phyloP scores from a whole-genome alignment of 2,329 filamentous ascomycete species.

The Cadophora gregata region DNA sequence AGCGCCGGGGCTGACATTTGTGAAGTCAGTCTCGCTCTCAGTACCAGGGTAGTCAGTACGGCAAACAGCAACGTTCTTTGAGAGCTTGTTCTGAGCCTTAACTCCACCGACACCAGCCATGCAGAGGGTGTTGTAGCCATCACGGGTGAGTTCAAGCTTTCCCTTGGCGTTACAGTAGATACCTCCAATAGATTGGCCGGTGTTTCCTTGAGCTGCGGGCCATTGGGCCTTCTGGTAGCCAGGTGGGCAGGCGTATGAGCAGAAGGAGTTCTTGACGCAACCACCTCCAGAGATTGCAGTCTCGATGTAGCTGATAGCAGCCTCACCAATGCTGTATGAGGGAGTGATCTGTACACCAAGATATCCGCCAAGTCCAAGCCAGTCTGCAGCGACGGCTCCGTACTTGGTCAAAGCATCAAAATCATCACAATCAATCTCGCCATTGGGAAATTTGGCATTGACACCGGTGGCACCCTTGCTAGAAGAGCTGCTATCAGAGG shows the following conservation, averaged over 20 bases:
- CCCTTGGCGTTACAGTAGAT: conserved; percentile 76
- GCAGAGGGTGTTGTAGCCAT: conserved; percentile 73
- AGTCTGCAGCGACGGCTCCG: conserved; percentile 74
- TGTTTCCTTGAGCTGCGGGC: conserved; percentile 77
- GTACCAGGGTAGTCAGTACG: conserved; percentile 96
- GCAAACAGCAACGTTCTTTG: conserved; percentile 74
- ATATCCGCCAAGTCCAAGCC: conserved; percentile 76
- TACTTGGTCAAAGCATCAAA: conserved; percentile 77
- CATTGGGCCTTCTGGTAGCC: conserved; percentile 95
- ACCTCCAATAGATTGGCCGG: conserved; percentile 86
- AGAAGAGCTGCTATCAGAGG: conserved; percentile 39
- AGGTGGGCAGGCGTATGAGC: conserved; percentile 90
- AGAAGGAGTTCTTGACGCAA: conserved; percentile 72
- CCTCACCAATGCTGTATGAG: conserved; percentile 54
- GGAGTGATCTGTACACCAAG: conserved; percentile 74
- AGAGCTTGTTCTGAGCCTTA: conserved; percentile 76
- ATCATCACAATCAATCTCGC: conserved; percentile 68
- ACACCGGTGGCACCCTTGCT: conserved; percentile 56
- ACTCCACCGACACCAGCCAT: conserved; percentile 71
- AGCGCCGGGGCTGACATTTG: conserved; percentile 65
- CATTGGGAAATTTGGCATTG: conserved; percentile 75
- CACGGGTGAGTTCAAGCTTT: conserved; percentile 79
- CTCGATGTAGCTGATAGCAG: conserved; percentile 68
- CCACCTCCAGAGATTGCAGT: conserved; percentile 64
- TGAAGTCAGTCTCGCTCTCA: conserved; percentile 84